Conservation (phyloP, 352 stramenopile genomes). For the Phytophthora melonis region DNA sequence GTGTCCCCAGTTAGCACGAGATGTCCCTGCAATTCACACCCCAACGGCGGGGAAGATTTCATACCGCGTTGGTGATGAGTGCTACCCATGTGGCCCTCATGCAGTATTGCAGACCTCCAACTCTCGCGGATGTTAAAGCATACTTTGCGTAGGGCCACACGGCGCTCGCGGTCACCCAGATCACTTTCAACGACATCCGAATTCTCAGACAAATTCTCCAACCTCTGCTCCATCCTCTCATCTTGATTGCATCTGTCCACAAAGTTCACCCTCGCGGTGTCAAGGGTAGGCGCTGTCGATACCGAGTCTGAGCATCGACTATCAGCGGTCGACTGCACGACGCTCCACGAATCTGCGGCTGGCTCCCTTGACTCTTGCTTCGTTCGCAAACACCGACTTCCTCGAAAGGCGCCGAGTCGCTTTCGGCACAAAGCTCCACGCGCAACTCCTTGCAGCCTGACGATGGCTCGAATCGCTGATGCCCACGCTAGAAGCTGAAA, state of each 20-base stretch:
- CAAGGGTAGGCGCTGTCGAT: background rate
- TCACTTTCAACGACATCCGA: background rate
- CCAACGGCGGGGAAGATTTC: conserved; percentile 28
- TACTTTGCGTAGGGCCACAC: conserved; percentile 25
- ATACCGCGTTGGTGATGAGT: background rate
- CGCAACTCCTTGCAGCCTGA: conserved; percentile 47
- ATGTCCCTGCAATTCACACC: conserved; percentile 58
- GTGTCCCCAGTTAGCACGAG: conserved; percentile 23
- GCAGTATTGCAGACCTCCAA: conserved; percentile 20
- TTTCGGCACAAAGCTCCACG: conserved; percentile 38
- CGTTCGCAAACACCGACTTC: background rate
- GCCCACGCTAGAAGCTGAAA: conserved; percentile 43
- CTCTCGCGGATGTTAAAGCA: conserved; percentile 43
- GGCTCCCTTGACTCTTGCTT: background rate
- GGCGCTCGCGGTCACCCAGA: background rate
- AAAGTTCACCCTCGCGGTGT: background rate
- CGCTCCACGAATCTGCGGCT: too few relatives aligned
- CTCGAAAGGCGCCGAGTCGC: background rate
- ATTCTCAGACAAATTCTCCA: background rate
- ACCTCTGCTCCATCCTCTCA: background rate
- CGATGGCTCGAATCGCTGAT: conserved; percentile 34
- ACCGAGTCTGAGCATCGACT: background rate
- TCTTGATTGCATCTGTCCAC: background rate
- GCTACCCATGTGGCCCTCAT: background rate
- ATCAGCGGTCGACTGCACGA: background rate